Conservation (phyloP, 148 eudicot genomes). For the Nyssa sinensis region DNA sequence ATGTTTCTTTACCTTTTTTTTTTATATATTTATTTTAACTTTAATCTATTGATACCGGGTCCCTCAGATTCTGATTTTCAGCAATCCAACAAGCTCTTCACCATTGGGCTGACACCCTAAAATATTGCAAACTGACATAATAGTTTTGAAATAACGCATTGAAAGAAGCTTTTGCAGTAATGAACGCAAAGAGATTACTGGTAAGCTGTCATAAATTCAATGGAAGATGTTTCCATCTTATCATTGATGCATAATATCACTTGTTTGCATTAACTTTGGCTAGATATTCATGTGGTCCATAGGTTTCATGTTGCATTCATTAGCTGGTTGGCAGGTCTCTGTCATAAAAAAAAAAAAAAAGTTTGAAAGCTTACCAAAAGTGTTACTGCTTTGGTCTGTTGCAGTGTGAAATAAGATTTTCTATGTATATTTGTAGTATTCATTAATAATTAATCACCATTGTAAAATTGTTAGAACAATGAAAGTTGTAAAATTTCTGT, state of each 20-base stretch:
- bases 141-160: neutral
- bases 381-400: too few species aligned
- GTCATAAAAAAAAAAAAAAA: too few species aligned
- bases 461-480: too few species aligned
- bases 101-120: neutral
- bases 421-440: too few species aligned
- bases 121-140: neutral
- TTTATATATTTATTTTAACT: slow-evolving; percentile 2
- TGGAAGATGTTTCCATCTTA: neutral
- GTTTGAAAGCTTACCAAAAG: too few species aligned
- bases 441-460: too few species aligned
- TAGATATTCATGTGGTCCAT: neutral
- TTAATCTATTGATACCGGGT: too few species aligned
- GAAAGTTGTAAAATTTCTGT: too few species aligned
- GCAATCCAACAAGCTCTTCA: neutral
- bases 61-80: neutral
- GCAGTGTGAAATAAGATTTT: too few species aligned
- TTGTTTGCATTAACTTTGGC: neutral
- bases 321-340: too few species aligned
- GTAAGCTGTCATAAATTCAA: neutral
- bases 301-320: neutral
- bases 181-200: too few species aligned
- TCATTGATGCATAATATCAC: neutral
- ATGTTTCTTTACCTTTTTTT: neutral
- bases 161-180: too few species aligned